Percentiles rank a stretch among this genome's conserved stretches.
phyloP scores from a whole-genome alignment of 2,329 filamentous ascomycete species.

The Colletotrichum sublineola region DNA sequence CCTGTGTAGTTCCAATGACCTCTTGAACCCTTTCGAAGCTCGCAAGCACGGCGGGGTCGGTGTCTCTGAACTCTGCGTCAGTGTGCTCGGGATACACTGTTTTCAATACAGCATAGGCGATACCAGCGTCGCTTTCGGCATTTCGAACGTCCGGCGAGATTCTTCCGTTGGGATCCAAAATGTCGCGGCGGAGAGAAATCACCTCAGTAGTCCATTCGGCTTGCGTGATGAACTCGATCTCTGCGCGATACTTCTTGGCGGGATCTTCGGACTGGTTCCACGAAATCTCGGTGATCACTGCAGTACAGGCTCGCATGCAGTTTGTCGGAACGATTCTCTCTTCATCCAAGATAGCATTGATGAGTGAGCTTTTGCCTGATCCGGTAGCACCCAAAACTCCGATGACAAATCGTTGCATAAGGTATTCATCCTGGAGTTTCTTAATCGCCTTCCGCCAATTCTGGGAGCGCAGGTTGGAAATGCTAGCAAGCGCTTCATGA shows the following conservation, averaged over 20 bases:
- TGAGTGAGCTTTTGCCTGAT: conserved; percentile 72
- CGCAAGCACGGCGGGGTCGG: conserved; percentile 1
- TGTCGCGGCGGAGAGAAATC: conserved; percentile 60
- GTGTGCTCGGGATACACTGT: conserved; percentile 57
- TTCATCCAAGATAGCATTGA: conserved; percentile 74
- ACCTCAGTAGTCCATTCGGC: conserved; percentile 69
- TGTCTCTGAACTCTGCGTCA: conserved; percentile 20
- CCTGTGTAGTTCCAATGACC: no score
- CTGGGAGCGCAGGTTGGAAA: background rate
- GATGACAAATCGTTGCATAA: conserved; percentile 57
- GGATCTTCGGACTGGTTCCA: conserved; percentile 63
- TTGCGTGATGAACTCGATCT: conserved; percentile 68
- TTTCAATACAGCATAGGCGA: conserved; percentile 58
- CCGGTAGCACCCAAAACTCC: conserved; percentile 74
- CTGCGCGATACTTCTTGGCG: conserved; percentile 60
- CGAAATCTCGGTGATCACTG: conserved; percentile 71
- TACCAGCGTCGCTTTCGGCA: conserved; percentile 58
- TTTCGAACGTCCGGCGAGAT: conserved; percentile 53
- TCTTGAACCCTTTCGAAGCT: no score
- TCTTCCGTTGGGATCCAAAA: conserved; percentile 57
- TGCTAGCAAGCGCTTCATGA: background rate
- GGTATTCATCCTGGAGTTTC: conserved; percentile 46
- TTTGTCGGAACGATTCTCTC: conserved; percentile 60
- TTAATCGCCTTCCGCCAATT: conserved; percentile 11
- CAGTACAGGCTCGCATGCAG: conserved; percentile 73